Conservation (phyloP, 1,139 yeast species). For the Taphrina betulina region DNA sequence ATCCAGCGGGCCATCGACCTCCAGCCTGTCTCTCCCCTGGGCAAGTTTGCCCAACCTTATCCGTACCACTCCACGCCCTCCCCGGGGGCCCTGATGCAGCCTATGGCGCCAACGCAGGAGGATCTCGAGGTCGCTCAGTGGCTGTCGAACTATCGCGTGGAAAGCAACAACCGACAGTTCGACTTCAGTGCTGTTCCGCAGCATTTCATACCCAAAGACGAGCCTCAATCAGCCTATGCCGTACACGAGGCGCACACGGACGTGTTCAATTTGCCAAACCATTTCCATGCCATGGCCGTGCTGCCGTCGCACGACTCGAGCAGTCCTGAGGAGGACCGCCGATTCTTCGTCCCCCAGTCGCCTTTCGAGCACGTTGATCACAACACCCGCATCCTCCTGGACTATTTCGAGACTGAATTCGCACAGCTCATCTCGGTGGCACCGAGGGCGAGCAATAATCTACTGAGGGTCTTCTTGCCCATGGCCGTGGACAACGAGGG, state of each 20-base stretch:
- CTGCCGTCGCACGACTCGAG: background rate
- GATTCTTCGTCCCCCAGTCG: background rate
- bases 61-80: background rate
- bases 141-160: background rate
- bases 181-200: background rate
- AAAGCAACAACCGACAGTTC: background rate
- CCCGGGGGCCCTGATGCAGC: background rate
- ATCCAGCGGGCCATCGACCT: background rate
- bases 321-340: slow-evolving; percentile 1
- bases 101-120: background rate
- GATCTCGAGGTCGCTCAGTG: background rate
- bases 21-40: background rate
- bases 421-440: slow-evolving; percentile 2
- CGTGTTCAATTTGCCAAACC: background rate
- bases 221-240: background rate
- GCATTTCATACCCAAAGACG: too few species aligned
- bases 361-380: slow-evolving; percentile 4
- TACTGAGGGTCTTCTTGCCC: background rate
- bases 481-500: background rate
- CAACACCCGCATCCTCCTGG: background rate
- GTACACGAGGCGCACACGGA: background rate
- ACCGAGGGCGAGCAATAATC: background rate
- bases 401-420: slow-evolving; percentile 3
- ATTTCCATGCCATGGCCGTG: background rate
- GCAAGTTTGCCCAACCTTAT: background rate